Percentiles rank a stretch among this genome's conserved stretches.
These are phyloP conservation scores for Dryadomyces quercus-mongolicae DNA, from an alignment of 2,329 filamentous ascomycete genomes.

Conservation along the genomic window DNA sequence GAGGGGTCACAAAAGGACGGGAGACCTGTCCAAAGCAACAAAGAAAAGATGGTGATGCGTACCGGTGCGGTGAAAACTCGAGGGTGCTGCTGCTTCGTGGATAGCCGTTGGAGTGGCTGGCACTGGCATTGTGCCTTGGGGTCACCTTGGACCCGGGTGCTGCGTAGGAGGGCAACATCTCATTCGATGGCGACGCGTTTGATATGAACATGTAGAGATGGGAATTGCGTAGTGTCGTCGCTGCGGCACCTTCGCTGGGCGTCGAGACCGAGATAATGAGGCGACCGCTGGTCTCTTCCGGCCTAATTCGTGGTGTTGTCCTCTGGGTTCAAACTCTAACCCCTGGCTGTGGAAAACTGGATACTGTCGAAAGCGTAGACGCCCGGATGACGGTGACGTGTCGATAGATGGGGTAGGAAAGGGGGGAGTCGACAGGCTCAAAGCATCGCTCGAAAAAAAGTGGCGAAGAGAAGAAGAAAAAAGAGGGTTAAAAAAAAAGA, in stretches of 20 bases:
- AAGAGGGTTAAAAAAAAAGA: not conserved
- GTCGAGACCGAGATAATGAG: not conserved
- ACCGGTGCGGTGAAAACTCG: conserved; percentile 84
- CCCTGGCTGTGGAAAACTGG: not conserved
- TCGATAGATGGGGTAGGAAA: not conserved
- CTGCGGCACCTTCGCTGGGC: not conserved
- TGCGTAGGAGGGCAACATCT: conserved; percentile 50
- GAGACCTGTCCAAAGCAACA: not conserved
- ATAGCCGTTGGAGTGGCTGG: conserved; percentile 75
- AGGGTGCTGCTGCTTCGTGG: conserved; percentile 60
- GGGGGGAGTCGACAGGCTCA: not conserved
- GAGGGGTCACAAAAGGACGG: not conserved
- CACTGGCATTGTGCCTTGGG: conserved; percentile 61
- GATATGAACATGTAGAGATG: not conserved
- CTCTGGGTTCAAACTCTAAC: too few species aligned
- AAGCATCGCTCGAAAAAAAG: conserved; percentile 3
- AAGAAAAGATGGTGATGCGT: conserved; percentile 15
- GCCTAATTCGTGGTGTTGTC: not conserved
- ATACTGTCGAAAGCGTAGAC: not conserved
- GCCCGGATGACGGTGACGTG: not conserved
- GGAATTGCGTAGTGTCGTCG: not conserved
- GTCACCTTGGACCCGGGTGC: conserved; percentile 55
- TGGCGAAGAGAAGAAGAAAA: not conserved
- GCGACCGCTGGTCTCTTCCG: not conserved
- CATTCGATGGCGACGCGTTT: not conserved